phyloP scores from a whole-genome alignment of 73 alveolate species.

The Stentor coeruleus region DNA sequence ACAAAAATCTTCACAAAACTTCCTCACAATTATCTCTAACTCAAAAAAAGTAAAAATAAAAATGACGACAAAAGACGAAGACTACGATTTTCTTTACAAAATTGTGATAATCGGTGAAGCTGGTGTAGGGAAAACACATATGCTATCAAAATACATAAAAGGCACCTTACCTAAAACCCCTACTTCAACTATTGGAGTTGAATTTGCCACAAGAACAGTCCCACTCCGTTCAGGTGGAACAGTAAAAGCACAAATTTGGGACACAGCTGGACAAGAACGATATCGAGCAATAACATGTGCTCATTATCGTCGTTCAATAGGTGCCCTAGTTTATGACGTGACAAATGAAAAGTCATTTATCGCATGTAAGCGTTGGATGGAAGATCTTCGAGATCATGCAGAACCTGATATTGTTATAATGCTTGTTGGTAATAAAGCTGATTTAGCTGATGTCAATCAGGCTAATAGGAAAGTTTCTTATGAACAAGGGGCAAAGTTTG shows the following conservation, averaged over 20 bases:
- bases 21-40: too few species aligned
- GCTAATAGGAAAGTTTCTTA: background rate
- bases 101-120: slow-evolving; percentile 53
- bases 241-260: slow-evolving; percentile 79
- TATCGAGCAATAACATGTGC: slow-evolving; percentile 41
- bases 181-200: slow-evolving; percentile 30
- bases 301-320: slow-evolving; percentile 39
- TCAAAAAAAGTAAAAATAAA: too few species aligned
- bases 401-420: slow-evolving; percentile 12
- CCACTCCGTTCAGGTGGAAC: background rate
- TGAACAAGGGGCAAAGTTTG: slow-evolving; percentile 7
- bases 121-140: slow-evolving; percentile 49
- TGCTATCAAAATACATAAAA: slow-evolving; percentile 39
- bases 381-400: slow-evolving; percentile 27
- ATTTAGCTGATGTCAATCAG: slow-evolving; percentile 29
- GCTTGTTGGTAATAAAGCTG: slow-evolving; percentile 27
- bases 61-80: too few species aligned
- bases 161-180: slow-evolving; percentile 36
- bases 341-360: slow-evolving; percentile 23
- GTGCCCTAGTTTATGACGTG: slow-evolving; percentile 38
- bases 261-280: slow-evolving; percentile 85
- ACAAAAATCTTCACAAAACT: too few species aligned
- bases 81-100: slow-evolving; percentile 37
- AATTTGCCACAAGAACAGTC: slow-evolving; percentile 26
- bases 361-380: slow-evolving; percentile 13